phyloP scores from a whole-genome alignment of 345 rosid genomes.

The Salix caprea region DNA sequence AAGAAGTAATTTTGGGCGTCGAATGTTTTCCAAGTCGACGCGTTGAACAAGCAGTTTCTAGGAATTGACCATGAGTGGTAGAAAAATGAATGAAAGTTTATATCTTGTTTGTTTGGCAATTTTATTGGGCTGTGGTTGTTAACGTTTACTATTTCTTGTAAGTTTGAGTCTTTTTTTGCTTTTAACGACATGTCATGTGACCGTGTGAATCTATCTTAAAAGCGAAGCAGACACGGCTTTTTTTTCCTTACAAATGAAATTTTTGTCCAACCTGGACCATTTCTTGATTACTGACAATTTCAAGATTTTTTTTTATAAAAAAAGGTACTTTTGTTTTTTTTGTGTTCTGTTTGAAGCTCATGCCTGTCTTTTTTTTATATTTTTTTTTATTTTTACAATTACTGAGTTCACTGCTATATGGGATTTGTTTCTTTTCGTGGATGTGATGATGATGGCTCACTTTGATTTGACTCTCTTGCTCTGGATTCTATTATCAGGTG shows the following conservation, averaged over 20 bases:
- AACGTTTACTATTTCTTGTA: background rate
- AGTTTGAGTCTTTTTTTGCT: background rate
- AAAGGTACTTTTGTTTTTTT: too few relatives aligned
- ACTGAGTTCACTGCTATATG: too few relatives aligned
- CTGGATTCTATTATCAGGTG: too few relatives aligned
- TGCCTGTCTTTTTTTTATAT: background rate
- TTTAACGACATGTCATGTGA: background rate
- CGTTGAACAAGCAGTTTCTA: conserved; percentile 10
- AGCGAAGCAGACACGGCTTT: too few relatives aligned
- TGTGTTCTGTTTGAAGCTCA: background rate
- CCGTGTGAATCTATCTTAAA: too few relatives aligned
- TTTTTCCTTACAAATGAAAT: too few relatives aligned
- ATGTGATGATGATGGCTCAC: too few relatives aligned
- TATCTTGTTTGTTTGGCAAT: background rate
- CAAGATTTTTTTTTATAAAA: too few relatives aligned
- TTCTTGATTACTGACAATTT: background rate
- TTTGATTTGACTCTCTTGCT: too few relatives aligned
- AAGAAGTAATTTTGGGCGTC: background rate
- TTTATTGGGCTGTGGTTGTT: background rate
- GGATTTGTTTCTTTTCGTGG: too few relatives aligned
- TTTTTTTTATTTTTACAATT: too few relatives aligned
- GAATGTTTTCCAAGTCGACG: conserved; percentile 27
- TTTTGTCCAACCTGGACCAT: background rate
- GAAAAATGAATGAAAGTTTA: background rate
- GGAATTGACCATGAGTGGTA: background rate